Evolutionary conservation across 2,329 filamentous ascomycete species (phyloP).

Genomic region (Aspergillus sp.): DNA sequence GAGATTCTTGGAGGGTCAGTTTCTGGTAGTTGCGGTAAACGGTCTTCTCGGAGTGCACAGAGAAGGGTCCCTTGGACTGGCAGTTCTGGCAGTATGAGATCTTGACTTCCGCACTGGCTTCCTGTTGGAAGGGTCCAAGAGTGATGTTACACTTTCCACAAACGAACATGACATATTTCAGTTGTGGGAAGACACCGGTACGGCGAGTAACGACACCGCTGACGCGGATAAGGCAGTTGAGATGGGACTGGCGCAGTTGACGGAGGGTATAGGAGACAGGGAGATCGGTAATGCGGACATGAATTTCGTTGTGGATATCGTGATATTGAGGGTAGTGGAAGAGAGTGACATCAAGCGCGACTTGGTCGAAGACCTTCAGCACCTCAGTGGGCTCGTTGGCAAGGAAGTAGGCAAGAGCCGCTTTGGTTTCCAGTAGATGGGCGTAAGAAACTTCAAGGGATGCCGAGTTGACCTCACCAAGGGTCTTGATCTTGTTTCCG

Average conservation of each 20-base stretch:
- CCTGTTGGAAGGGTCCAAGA: constrained; percentile 93
- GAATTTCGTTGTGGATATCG: constrained; percentile 95
- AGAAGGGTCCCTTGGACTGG: constrained; percentile 92
- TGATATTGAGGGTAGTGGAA: constrained; percentile 98
- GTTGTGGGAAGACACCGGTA: constrained; percentile 92
- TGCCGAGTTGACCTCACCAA: constrained; percentile 97
- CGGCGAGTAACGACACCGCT: constrained; percentile 93
- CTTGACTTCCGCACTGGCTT: constrained; percentile 94
- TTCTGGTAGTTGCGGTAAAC: constrained; percentile 99
- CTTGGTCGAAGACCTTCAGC: constrained; percentile 92
- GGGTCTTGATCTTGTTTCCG: constrained; percentile 85
- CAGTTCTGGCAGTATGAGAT: constrained; percentile 96
- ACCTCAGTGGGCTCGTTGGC: constrained; percentile 95
- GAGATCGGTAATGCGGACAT: constrained; percentile 93
- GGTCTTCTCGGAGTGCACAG: constrained; percentile 93
- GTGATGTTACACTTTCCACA: constrained; percentile 91
- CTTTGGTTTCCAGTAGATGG: constrained; percentile 85
- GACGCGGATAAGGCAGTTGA: constrained; percentile 93
- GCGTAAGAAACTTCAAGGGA: constrained; percentile 95
- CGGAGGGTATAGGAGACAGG: constrained; percentile 94
- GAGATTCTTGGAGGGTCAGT: constrained; percentile 93
- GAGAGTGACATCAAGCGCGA: constrained; percentile 93
- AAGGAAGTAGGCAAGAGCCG: constrained; percentile 91
- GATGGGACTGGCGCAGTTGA: constrained; percentile 89
- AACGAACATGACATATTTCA: constrained; percentile 98